Conservation (phyloP, 2,329 filamentous ascomycete species). For the Rhinocladiella mackenziei region DNA sequence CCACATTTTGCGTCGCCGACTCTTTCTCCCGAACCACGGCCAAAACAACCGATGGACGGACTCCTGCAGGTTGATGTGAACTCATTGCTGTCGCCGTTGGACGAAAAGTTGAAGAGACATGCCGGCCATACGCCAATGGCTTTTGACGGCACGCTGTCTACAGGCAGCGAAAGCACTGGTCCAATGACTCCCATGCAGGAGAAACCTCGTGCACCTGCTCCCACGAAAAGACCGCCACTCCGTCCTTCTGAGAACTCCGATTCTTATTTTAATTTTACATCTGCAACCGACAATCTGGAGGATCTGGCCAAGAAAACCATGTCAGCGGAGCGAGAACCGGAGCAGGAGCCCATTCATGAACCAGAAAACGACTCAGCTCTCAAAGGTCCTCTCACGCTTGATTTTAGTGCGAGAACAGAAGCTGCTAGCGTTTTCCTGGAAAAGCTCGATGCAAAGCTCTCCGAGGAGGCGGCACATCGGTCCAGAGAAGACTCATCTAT, state of each 20-base stretch:
- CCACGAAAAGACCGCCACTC: constrained; percentile 28
- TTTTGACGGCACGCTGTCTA: constrained; percentile 37
- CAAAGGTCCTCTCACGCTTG: constrained; percentile 42
- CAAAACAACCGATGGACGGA: constrained; percentile 28
- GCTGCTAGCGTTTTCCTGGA: constrained; percentile 38
- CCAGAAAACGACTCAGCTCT: constrained; percentile 43
- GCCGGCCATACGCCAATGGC: constrained; percentile 46
- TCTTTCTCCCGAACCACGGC: constrained; percentile 27
- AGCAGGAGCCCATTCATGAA: constrained; percentile 24
- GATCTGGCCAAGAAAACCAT: constrained; percentile 10
- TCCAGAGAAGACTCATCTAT: constrained; percentile 16
- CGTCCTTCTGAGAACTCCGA: constrained; percentile 39
- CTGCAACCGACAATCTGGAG: constrained; percentile 3
- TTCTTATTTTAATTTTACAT: constrained; percentile 38
- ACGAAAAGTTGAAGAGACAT: constrained; percentile 40
- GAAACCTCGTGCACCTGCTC: constrained; percentile 34
- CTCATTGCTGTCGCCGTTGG: constrained; percentile 35
- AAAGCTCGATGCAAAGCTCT: constrained; percentile 42
- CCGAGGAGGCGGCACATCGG: constrained; percentile 36
- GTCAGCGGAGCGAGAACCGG: constrained; percentile 8
- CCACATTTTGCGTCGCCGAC: constrained; percentile 37
- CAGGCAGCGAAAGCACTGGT: constrained; percentile 26
- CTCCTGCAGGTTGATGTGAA: constrained; percentile 29
- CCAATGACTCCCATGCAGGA: constrained; percentile 31
- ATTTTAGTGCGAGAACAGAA: constrained; percentile 41